Percentiles rank a stretch among this genome's conserved stretches.
These are phyloP conservation scores for Wickerhamomyces ciferrii DNA, from an alignment of 805 yeast genomes.

Conservation along the genomic window DNA sequence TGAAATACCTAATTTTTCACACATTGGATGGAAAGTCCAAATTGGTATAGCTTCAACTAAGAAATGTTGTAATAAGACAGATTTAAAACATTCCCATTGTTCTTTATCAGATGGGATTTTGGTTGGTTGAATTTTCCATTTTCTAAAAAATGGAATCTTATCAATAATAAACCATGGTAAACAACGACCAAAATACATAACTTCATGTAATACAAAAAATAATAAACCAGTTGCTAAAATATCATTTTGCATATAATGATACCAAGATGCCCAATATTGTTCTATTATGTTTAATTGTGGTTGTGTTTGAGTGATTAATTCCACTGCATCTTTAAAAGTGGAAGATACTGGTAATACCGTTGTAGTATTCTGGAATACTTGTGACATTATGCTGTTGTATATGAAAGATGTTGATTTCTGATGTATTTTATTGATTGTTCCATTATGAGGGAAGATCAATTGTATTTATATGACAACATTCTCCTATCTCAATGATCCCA, in stretches of 20 bases:
- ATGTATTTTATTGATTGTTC: too few relatives aligned
- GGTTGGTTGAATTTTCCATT: slow-evolving; percentile 85
- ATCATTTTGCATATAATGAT: slow-evolving; percentile 81
- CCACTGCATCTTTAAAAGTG: neutral
- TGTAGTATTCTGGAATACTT: neutral
- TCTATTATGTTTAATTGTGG: slow-evolving; percentile 49
- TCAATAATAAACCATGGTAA: slow-evolving; percentile 92
- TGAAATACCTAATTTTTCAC: slow-evolving; percentile 73
- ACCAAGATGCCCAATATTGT: slow-evolving; percentile 85
- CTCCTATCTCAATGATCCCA: too few relatives aligned
- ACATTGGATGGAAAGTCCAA: slow-evolving; percentile 94
- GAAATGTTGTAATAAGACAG: slow-evolving; percentile 81
- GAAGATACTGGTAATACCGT: neutral
- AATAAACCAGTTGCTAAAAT: slow-evolving; percentile 86
- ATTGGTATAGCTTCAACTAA: slow-evolving; percentile 94
- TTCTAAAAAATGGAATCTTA: slow-evolving; percentile 76
- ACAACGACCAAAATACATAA: slow-evolving; percentile 87
- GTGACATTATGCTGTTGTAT: neutral
- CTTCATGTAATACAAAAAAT: slow-evolving; percentile 78
- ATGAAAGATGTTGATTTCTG: neutral
- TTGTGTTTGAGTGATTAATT: neutral
- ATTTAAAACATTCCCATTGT: slow-evolving; percentile 89
- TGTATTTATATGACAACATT: neutral
- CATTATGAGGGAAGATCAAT: too few relatives aligned
- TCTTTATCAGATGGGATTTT: slow-evolving; percentile 76